These are phyloP conservation scores for Dryadomyces quercivorus DNA, from an alignment of 2,329 filamentous ascomycete genomes.

Conservation along the genomic window DNA sequence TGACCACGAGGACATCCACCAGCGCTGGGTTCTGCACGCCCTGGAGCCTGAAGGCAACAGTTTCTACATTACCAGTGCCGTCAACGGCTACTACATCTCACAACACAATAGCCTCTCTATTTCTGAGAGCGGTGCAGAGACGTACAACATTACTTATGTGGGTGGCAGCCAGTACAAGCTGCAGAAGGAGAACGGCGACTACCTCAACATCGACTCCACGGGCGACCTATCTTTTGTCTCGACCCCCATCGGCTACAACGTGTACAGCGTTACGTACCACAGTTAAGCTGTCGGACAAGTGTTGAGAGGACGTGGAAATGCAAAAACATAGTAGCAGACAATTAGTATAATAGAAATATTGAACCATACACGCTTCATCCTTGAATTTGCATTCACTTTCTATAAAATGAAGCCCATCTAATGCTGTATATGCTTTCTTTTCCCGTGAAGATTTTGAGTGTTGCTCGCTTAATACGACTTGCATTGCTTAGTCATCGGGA, in stretches of 20 bases:
- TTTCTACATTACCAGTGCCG: constrained; percentile 17
- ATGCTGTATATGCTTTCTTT: too few species aligned
- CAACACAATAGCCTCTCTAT: constrained; percentile 11
- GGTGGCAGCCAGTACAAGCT: constrained; percentile 14
- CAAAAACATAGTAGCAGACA: too few species aligned
- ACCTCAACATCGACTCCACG: constrained; percentile 11
- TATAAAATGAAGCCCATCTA: too few species aligned
- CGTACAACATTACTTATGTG: constrained; percentile 14
- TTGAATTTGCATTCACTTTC: too few species aligned
- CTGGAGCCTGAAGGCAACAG: constrained; percentile 14
- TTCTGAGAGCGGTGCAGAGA: constrained; percentile 13
- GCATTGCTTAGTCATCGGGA: too few species aligned
- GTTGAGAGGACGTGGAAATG: too few species aligned
- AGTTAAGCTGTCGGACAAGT: constrained; percentile 5
- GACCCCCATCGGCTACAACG: constrained; percentile 10
- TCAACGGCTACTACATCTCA: constrained; percentile 14
- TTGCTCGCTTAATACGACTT: too few species aligned
- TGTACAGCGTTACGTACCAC: constrained; percentile 16
- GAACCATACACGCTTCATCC: too few species aligned
- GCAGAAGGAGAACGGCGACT: constrained; percentile 16
- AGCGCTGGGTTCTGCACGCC: constrained; percentile 39
- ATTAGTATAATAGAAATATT: too few species aligned
- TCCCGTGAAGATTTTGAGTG: too few species aligned
- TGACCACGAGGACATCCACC: constrained; percentile 25
- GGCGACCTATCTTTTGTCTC: constrained; percentile 11